phyloP scores from a whole-genome alignment of 2,329 filamentous ascomycete species.

The Aspergillus sp. region DNA sequence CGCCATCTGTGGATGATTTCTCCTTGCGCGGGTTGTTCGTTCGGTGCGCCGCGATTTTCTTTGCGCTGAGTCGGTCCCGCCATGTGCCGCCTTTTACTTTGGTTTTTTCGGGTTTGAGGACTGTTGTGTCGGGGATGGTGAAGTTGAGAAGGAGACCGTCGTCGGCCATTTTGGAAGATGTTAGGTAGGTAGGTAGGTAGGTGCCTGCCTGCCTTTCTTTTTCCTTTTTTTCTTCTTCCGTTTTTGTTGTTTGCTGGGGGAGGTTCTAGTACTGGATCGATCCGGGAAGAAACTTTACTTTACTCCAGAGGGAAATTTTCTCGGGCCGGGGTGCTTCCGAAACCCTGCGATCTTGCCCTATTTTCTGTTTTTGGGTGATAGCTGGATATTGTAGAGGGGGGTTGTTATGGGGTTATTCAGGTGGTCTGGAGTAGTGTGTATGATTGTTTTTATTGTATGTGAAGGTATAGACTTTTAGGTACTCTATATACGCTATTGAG shows the following conservation, averaged over 20 bases:
- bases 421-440: too few relatives aligned
- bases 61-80: conserved; percentile 82
- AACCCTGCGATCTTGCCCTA: conserved; percentile 35
- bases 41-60: conserved; percentile 64
- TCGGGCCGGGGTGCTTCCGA: conserved; percentile 32
- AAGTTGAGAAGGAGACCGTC: conserved; percentile 96
- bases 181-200: conserved; percentile 3
- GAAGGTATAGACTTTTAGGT: neutral
- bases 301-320: conserved; percentile 36
- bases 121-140: conserved; percentile 67
- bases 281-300: conserved; percentile 11
- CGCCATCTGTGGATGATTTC: conserved; percentile 15
- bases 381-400: neutral
- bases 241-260: neutral
- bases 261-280: neutral
- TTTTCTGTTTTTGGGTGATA: conserved; percentile 27
- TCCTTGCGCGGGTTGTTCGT: conserved; percentile 41
- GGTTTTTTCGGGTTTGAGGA: conserved; percentile 60
- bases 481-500: neutral
- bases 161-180: conserved; percentile 69
- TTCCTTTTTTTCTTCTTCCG: neutral
- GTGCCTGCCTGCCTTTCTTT: neutral
- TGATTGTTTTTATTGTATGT: neutral
- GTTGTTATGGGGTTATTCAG: neutral
- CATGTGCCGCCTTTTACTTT: conserved; percentile 87